Conservation (phyloP, 768 basidiomycete genomes). For the Omphalotus guepiniiformis region DNA sequence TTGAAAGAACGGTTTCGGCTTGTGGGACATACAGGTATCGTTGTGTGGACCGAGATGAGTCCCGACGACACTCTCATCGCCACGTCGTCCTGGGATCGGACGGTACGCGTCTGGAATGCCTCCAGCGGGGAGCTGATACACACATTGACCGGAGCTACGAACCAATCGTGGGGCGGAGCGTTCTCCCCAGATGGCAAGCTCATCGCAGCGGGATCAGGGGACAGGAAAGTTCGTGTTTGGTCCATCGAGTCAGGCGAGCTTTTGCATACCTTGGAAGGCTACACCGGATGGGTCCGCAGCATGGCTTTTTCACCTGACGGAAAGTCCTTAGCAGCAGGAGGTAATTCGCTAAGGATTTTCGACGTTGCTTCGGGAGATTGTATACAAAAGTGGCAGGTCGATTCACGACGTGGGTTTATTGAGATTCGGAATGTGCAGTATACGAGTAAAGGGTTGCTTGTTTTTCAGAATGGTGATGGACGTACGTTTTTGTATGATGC, state of each 20-base stretch:
- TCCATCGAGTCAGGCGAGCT: conserved; percentile 13
- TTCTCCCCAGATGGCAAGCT: conserved; percentile 18
- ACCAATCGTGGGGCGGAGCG: conserved; percentile 13
- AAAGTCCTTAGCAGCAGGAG: conserved; percentile 10
- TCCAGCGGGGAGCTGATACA: conserved; percentile 9
- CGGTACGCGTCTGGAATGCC: conserved; percentile 17
- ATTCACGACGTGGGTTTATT: background rate
- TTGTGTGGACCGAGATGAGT: conserved; percentile 13
- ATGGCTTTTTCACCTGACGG: conserved; percentile 13
- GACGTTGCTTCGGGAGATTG: conserved; percentile 9
- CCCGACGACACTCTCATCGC: conserved; percentile 14
- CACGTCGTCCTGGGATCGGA: conserved; percentile 16
- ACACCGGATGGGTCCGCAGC: conserved; percentile 8
- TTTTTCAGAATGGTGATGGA: background rate
- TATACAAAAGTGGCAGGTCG: conserved; percentile 11
- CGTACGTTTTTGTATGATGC: background rate
- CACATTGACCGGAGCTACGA: conserved; percentile 7
- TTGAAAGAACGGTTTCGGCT: conserved; percentile 7
- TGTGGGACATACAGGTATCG: conserved; percentile 11
- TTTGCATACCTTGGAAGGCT: conserved; percentile 11
- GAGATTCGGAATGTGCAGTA: background rate
- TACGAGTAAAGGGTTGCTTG: background rate
- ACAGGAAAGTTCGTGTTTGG: conserved; percentile 16
- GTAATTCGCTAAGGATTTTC: conserved; percentile 6
- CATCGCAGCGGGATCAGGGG: conserved; percentile 15